phyloP scores from a whole-genome alignment of 495 filamentous ascomycete genomes.

The Entonaema liquescens region DNA sequence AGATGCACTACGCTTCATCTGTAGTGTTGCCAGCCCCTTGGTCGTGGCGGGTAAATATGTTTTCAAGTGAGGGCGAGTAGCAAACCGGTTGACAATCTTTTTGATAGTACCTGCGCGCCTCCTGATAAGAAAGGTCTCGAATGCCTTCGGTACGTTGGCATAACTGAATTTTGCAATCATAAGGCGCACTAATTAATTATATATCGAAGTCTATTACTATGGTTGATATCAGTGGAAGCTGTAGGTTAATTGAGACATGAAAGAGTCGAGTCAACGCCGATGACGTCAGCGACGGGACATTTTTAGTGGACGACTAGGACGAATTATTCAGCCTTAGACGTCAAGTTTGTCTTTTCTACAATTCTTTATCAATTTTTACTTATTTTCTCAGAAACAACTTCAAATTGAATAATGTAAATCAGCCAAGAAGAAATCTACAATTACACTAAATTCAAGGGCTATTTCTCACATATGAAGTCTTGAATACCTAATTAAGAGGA shows the following conservation, averaged over 20 bases:
- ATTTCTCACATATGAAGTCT: no score
- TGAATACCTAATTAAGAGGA: no score
- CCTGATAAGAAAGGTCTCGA: not conserved
- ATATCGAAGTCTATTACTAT: not conserved
- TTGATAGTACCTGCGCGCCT: slow-evolving; percentile 1
- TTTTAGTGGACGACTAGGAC: not conserved
- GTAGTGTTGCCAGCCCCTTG: not conserved
- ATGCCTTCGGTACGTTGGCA: slow-evolving; percentile 4
- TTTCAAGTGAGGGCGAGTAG: not conserved
- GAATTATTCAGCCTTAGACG: not conserved
- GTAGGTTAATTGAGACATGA: not conserved
- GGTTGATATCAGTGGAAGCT: not conserved
- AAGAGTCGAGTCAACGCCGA: not conserved
- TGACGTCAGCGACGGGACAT: not conserved
- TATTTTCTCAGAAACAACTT: no score
- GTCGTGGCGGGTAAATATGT: not conserved
- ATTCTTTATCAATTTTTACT: no score
- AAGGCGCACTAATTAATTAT: not conserved
- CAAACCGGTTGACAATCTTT: not conserved
- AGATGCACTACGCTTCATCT: slow-evolving; percentile 44
- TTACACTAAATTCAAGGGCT: no score
- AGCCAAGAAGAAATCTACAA: no score
- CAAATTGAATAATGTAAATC: no score
- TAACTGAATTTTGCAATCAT: slow-evolving; percentile 19
- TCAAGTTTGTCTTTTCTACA: no score